These are phyloP conservation scores for Colletotrichum sp. DNA, from an alignment of 2,329 filamentous ascomycete genomes.

Conservation along the genomic window DNA sequence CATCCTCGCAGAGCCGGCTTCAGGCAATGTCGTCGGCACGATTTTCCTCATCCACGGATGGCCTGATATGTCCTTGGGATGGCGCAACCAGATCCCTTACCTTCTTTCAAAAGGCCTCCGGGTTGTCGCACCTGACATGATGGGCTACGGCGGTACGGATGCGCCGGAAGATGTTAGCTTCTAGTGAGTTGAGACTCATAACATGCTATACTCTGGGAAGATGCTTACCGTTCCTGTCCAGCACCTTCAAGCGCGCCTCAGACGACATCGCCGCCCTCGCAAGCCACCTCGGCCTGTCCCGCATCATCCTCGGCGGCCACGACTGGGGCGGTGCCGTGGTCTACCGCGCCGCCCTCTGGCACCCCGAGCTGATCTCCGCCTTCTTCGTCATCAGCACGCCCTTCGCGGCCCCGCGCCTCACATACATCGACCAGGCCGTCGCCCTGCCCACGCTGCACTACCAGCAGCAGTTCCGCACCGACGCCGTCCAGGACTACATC, in stretches of 20 bases:
- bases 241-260: conserved; percentile 71
- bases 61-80: conserved; percentile 76
- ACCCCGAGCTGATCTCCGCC: conserved; percentile 70
- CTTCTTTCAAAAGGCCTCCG: conserved; percentile 69
- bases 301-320: conserved; percentile 79
- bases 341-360: conserved; percentile 72
- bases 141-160: conserved; percentile 77
- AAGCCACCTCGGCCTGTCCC: conserved; percentile 45
- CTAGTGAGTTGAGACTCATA: not conserved
- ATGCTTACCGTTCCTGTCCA: conserved; percentile 49
- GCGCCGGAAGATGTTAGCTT: conserved; percentile 50
- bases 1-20: conserved; percentile 49
- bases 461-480: conserved; percentile 74
- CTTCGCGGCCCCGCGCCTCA: conserved; percentile 57
- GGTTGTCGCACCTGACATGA: conserved; percentile 77
- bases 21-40: conserved; percentile 38
- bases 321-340: conserved; percentile 81
- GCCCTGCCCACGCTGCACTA: conserved; percentile 74
- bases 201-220: not conserved
- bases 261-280: conserved; percentile 75
- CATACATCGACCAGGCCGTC: conserved; percentile 60
- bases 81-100: conserved; percentile 80
- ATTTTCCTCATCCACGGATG: conserved; percentile 66
- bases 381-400: conserved; percentile 79
- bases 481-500: conserved; percentile 46